Conservation (phyloP, 495 filamentous ascomycete species). For the Parathielavia hyrcaniae region DNA sequence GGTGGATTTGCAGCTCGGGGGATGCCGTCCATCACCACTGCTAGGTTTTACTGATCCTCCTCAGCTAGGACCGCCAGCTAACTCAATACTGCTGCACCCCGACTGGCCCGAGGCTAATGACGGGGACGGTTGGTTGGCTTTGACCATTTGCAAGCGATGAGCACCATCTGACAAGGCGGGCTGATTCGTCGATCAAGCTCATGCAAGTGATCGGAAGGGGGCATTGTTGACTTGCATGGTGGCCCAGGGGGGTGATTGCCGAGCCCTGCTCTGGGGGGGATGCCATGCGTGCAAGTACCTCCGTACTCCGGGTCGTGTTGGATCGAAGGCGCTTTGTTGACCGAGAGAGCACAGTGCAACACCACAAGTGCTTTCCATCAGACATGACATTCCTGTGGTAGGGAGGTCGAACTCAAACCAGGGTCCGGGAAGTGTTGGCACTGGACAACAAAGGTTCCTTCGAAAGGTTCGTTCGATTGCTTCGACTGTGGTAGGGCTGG, state of each 20-base stretch:
- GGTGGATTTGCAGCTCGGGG: no score
- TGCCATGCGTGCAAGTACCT: no score
- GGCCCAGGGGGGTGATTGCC: background rate
- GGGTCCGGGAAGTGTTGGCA: background rate
- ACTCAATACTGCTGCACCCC: background rate
- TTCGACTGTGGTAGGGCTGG: constrained; percentile 11
- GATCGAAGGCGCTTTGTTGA: no score
- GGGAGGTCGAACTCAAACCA: background rate
- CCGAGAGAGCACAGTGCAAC: no score
- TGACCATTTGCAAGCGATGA: no score
- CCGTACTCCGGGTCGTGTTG: no score
- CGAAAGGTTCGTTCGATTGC: constrained; percentile 14
- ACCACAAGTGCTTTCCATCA: background rate
- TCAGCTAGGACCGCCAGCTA: no score
- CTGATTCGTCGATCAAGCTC: constrained; percentile 12
- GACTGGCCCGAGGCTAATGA: background rate
- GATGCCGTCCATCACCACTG: no score
- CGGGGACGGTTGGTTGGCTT: background rate
- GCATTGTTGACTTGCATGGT: constrained; percentile 12
- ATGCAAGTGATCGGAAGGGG: constrained; percentile 17
- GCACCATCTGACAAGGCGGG: constrained; percentile 6
- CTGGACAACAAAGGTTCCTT: constrained; percentile 10
- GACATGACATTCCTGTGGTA: constrained; percentile 1
- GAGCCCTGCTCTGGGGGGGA: no score
- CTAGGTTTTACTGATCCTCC: no score